Base-by-base conservation (phyloP, 805 yeast species). In the Metschnikowia lochheadii region DNA sequence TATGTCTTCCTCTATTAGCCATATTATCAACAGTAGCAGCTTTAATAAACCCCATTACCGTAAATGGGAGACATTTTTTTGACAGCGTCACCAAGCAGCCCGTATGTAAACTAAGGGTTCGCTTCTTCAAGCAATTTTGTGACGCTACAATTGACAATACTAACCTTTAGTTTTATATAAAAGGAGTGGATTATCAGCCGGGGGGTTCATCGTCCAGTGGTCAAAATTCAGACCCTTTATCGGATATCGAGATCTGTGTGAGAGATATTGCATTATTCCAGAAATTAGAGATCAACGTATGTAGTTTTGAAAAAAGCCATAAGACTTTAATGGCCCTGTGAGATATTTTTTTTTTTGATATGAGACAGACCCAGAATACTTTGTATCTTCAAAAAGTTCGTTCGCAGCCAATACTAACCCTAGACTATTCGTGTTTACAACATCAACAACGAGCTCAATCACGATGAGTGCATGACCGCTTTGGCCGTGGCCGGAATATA, bases 111-210 rank as follows among this genome's bases (percentile, higher is more conserved):
- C 18, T 32, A 15, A 14, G 34, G 14, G 35, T 35, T 41, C 18
- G 13, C 15, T 37, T 13, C 34, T 35, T 42, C 26, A 14, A 23
- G 31, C 41, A 21, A 23, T 11, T 7, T 5, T 2, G 4, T 14
- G 26, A 20, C 11, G 13, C 11, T 11, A 26, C 29, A 26, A 6
- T 20, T 20, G 10, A 20, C 40, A 39, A 15, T 39, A 57, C 63
- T 59, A 43, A 49, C 42, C 13, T 49, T 13, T 46, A 83, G 82
- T 91, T 92, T 63, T 84, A 77, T 59, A 77, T 91, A 35, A 84
- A 81, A 66, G 98, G 98, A 17, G 87, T 92, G 1, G 98, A 92
- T 66, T 91, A 91, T 63, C 97, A 92, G 63, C 97, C 97, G 0
- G 97, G 97, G 8, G 98, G 97, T 0, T 84, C 96, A 0, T 84